Conservation (phyloP, 257 asterid genomes). For the Verbena officinalis region DNA sequence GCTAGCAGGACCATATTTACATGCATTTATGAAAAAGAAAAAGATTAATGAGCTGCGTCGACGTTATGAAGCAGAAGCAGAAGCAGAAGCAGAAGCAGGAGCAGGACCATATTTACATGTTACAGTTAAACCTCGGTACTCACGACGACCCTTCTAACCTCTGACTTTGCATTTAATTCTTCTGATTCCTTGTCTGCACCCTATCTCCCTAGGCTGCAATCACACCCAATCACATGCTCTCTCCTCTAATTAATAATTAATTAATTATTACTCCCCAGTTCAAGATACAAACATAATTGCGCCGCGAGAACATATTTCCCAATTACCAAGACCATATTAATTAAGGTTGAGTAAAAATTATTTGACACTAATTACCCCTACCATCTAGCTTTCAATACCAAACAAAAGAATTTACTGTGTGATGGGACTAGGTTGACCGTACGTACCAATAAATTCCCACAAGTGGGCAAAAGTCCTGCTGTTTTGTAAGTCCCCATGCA, state of each 20-base stretch:
- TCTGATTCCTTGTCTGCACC: conserved; percentile 42
- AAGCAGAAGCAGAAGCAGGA: no score
- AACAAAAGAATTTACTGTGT: conserved; percentile 10
- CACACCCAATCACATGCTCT: conserved; percentile 46
- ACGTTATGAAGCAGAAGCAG: neutral
- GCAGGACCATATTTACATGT: conserved; percentile 10
- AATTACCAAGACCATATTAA: conserved; percentile 10
- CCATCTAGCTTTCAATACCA: neutral
- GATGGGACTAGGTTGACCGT: conserved; percentile 27
- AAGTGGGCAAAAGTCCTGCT: neutral
- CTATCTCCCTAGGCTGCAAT: neutral
- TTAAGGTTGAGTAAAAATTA: conserved; percentile 30
- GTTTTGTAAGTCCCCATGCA: conserved; percentile 12
- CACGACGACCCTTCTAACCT: conserved; percentile 39
- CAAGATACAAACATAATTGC: conserved; percentile 40
- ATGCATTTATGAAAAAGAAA: no score
- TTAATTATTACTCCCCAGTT: no score
- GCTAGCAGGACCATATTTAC: no score
- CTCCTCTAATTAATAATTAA: conserved; percentile 4
- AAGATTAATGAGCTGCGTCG: no score
- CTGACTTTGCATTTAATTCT: conserved; percentile 55
- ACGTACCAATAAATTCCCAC: no score
- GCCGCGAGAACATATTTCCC: conserved; percentile 36
- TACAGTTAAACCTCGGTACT: conserved; percentile 44
- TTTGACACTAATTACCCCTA: conserved; percentile 36